These are phyloP conservation scores for Thymus mandschuricus DNA, from an alignment of 257 asterid genomes.

Conservation along the genomic window DNA sequence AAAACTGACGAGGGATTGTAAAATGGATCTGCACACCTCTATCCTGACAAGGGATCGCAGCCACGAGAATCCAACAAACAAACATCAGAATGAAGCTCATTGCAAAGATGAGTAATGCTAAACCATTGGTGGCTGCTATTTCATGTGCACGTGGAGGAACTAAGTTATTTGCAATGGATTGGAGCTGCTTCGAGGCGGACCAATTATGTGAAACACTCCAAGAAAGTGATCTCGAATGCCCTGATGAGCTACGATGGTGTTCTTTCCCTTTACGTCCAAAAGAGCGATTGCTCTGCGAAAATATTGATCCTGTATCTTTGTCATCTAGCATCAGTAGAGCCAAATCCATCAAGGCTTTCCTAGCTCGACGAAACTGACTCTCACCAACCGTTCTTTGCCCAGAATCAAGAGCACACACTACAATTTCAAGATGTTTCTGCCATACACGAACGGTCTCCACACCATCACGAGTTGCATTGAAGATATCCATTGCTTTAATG, in stretches of 20 bases:
- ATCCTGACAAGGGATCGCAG: constrained; percentile 93
- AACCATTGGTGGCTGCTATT: constrained; percentile 61
- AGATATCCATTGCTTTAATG: constrained; percentile 85
- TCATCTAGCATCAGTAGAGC: constrained; percentile 81
- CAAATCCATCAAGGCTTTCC: constrained; percentile 80
- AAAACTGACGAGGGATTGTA: constrained; percentile 66
- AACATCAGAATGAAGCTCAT: constrained; percentile 82
- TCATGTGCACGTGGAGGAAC: constrained; percentile 74
- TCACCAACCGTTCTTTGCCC: constrained; percentile 52
- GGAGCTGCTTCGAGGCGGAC: constrained; percentile 98
- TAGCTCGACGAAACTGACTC: constrained; percentile 81
- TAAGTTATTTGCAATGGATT: constrained; percentile 63
- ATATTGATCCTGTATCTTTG: constrained; percentile 61
- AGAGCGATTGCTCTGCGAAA: constrained; percentile 73
- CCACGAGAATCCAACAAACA: constrained; percentile 83
- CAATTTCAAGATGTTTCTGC: constrained; percentile 80
- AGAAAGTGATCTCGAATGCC: constrained; percentile 87
- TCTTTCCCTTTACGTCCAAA: constrained; percentile 84
- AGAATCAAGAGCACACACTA: constrained; percentile 60
- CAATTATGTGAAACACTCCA: constrained; percentile 91
- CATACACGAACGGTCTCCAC: constrained; percentile 74
- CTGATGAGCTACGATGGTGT: constrained; percentile 47
- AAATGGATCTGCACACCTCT: constrained; percentile 64
- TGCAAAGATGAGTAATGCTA: constrained; percentile 58
- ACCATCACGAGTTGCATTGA: constrained; percentile 88